phyloP scores from a whole-genome alignment of 2,329 filamentous ascomycete genomes.

The Cryphonectria parasitica region DNA sequence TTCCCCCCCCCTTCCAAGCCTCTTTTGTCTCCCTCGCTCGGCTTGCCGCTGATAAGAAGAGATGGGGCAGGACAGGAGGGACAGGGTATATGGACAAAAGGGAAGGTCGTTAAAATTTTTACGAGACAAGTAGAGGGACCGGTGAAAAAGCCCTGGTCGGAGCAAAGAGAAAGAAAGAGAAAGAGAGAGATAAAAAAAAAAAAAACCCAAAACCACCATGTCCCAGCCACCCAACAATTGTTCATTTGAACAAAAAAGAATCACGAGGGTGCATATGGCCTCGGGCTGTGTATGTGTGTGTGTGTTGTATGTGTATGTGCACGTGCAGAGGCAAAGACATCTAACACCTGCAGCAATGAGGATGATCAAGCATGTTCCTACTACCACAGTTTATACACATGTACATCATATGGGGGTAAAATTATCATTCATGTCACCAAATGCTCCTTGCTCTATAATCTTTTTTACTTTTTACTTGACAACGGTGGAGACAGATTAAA shows the following conservation, averaged over 20 bases:
- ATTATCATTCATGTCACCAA: constrained; percentile 4
- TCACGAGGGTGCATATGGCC: not conserved
- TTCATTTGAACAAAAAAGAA: not conserved
- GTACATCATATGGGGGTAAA: not conserved
- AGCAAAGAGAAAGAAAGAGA: not conserved
- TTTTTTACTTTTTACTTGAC: not conserved
- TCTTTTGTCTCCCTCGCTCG: not conserved
- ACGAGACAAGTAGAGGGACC: not conserved
- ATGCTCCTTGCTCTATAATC: not conserved
- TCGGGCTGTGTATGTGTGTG: not conserved
- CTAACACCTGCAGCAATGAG: not conserved
- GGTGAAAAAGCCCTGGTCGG: not conserved
- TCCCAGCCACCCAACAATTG: not conserved
- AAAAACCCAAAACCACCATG: no score
- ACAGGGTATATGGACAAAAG: not conserved
- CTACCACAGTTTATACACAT: not conserved
- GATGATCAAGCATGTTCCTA: not conserved
- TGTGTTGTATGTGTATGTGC: not conserved
- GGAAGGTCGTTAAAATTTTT: constrained; percentile 3
- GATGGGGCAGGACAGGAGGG: not conserved
- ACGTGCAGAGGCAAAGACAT: not conserved
- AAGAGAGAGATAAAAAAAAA: no score
- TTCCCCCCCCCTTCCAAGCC: not conserved
- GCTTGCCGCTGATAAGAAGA: not conserved
- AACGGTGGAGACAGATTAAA: not conserved